Conservation (phyloP, 1,139 yeast genomes). For the Protomyces macrosporus region DNA sequence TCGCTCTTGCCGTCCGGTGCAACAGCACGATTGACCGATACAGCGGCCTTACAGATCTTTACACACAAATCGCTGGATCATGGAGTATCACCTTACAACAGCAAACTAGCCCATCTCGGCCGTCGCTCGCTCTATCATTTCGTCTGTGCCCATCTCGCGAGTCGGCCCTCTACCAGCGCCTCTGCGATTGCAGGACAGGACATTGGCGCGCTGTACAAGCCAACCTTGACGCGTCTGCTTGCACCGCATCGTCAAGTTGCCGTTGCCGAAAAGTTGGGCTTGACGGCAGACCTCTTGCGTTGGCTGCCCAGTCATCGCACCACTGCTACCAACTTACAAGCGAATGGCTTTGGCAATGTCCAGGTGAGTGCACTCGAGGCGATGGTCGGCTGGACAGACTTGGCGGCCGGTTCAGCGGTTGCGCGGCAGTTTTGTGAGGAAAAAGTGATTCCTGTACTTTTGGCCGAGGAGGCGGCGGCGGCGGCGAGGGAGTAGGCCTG, state of each 20-base stretch:
- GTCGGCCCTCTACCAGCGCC: slow-evolving; percentile 1
- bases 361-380: slow-evolving; percentile 7
- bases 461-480: background rate
- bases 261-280: background rate
- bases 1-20: background rate
- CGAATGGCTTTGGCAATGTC: slow-evolving; percentile 7
- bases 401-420: background rate
- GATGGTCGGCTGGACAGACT: slow-evolving; percentile 10
- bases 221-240: background rate
- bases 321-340: background rate
- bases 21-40: background rate
- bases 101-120: slow-evolving; percentile 25
- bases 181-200: slow-evolving; percentile 4
- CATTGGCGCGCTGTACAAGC: background rate
- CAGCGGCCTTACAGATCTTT: slow-evolving; percentile 14
- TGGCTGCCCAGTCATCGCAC: slow-evolving; percentile 4
- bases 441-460: slow-evolving; percentile 14
- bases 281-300: background rate
- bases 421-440: slow-evolving; percentile 6
- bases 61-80: slow-evolving; percentile 28
- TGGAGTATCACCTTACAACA: slow-evolving; percentile 23
- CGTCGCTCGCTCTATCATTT: background rate
- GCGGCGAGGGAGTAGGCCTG: too few species aligned
- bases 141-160: background rate
- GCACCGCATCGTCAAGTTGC: background rate